These are phyloP conservation scores for Ophiocordyceps australis DNA, from an alignment of 2,329 filamentous ascomycete genomes.

Conservation along the genomic window DNA sequence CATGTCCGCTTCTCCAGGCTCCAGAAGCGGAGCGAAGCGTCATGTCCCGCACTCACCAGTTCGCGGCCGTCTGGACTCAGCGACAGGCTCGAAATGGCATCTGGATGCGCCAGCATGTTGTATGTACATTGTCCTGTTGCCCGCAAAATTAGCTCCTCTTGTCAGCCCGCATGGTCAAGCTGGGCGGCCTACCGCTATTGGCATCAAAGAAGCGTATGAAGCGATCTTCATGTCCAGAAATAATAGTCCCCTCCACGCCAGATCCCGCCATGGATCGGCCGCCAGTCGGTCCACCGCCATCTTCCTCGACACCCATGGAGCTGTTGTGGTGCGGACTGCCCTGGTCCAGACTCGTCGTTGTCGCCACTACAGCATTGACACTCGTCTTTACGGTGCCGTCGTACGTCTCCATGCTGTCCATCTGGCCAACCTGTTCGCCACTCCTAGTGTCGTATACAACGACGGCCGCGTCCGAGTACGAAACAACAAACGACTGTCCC, in stretches of 20 bases:
- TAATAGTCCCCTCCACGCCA: constrained; percentile 81
- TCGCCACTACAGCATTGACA: constrained; percentile 83
- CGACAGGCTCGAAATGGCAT: constrained; percentile 79
- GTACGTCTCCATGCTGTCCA: constrained; percentile 90
- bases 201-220: constrained; percentile 97
- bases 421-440: constrained; percentile 77
- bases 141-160: constrained; percentile 2
- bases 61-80: constrained; percentile 87
- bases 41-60: constrained; percentile 88
- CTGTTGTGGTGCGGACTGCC: constrained; percentile 32
- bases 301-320: constrained; percentile 55
- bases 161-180: background rate
- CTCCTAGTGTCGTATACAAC: constrained; percentile 84
- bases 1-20: constrained; percentile 88
- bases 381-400: constrained; percentile 63
- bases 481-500: constrained; percentile 83
- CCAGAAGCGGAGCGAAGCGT: constrained; percentile 93
- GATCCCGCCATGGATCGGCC: constrained; percentile 48
- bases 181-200: constrained; percentile 66
- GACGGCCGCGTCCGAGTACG: constrained; percentile 78
- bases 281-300: constrained; percentile 58
- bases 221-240: constrained; percentile 90
- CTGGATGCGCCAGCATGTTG: constrained; percentile 92
- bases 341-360: constrained; percentile 67
- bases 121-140: constrained; percentile 92